Evolutionary conservation across 2,329 filamentous ascomycete genomes (phyloP).

Genomic region (Colletotrichum sp.): DNA sequence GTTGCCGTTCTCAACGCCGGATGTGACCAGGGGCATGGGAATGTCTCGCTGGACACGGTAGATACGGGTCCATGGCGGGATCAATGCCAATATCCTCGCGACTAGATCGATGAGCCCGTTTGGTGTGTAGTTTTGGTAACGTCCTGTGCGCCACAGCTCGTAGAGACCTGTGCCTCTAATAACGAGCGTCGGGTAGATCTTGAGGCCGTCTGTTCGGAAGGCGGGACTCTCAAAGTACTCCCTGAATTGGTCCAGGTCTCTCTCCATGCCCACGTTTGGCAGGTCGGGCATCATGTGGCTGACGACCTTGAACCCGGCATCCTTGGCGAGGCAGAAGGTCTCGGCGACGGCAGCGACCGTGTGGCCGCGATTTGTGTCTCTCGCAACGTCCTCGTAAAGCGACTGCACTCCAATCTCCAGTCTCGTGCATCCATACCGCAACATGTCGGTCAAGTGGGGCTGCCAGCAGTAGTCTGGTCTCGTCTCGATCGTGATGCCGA

Average conservation of each 20-base stretch:
- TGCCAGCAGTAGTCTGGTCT: conserved; percentile 96
- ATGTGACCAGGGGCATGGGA: conserved; percentile 99
- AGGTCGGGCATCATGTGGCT: conserved; percentile 99
- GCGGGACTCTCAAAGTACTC: conserved; percentile 98
- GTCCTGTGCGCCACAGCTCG: conserved; percentile 94
- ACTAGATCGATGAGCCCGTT: conserved; percentile 96
- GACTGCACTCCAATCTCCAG: conserved; percentile 96
- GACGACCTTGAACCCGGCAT: conserved; percentile 98
- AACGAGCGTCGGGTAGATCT: conserved; percentile 97
- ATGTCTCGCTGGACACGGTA: conserved; percentile 99
- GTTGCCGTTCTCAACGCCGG: conserved; percentile 97
- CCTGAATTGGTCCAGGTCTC: conserved; percentile 93
- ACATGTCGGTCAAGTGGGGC: conserved; percentile 93
- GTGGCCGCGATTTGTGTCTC: conserved; percentile 96
- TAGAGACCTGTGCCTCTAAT: conserved; percentile 96
- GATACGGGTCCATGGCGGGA: conserved; percentile 97
- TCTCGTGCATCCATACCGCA: conserved; percentile 95
- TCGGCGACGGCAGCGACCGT: conserved; percentile 95
- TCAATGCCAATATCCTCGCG: conserved; percentile 90
- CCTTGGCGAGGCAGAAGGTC: conserved; percentile 96
- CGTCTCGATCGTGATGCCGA: conserved; percentile 98
- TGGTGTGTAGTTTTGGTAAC: conserved; percentile 98
- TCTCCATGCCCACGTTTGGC: conserved; percentile 97
- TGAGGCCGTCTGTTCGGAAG: conserved; percentile 95
- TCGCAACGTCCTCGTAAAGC: conserved; percentile 96